Base-by-base conservation (phyloP, 805 yeast species). In the Candida golubevii region DNA sequence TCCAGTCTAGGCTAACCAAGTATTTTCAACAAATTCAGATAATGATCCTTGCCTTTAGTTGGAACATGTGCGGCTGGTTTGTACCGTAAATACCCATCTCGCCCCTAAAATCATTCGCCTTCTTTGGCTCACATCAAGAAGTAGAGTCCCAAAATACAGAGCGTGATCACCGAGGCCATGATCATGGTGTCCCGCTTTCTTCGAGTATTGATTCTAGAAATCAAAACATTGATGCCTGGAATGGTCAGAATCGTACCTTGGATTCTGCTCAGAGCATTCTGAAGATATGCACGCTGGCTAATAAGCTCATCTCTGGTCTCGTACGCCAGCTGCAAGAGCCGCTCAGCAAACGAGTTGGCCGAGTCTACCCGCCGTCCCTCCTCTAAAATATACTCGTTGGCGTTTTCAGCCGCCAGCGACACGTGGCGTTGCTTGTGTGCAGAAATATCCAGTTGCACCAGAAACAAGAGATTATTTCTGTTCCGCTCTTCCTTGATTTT, bases 171-270 rank as follows among this genome's bases (percentile, higher is more conserved):
- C 4, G 74, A 54, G 1, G 96, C 91, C 58, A 91, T 65, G n/a
- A 91, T 84, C 27, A 91, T 61, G 18, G 95, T 83, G 62, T 93
- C 96, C 45, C 97, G 79, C 68, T 83, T 86, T 63, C 90, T 83
- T 57, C 98, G 76, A 3, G 96, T 83, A 62, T 89, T 89, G 53
- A 91, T 90, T 63, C 83, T 85, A 8, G 83, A 69, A 28, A 91
- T 79, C 44, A 91, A 61, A 7, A 79, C 78, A 59, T 83, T 85
- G 37, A 91, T 68, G 0, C 97, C 97, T 0, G 99, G 99, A 39
- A 93, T 76, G 33, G 77, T 69, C 56, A 78, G 79, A 37, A 89
- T 66, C 1, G 86, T 72, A 35, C 75, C 75, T 47, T 80, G 71
- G 44, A 90, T 68, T 46, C 79, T 74, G 45, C 77, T 72, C 50